These are phyloP conservation scores for Herpetomonas tarakana DNA, from an alignment of 208 protist genomes.

Conservation along the genomic window DNA sequence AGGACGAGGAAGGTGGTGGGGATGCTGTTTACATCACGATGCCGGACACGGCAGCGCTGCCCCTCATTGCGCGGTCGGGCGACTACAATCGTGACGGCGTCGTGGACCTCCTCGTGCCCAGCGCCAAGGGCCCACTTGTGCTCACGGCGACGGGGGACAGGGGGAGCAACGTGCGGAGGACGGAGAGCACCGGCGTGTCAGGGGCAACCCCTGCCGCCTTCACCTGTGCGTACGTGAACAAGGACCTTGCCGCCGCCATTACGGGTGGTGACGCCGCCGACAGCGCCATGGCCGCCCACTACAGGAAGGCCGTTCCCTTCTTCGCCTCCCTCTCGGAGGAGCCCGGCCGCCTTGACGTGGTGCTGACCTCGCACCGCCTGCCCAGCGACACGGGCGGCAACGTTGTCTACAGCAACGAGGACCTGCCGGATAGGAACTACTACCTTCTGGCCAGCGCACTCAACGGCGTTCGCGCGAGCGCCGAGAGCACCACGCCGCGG, in stretches of 20 bases:
- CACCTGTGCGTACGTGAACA: constrained; percentile 14
- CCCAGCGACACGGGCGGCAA: neutral
- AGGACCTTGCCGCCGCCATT: too few relatives aligned
- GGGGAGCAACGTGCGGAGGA: neutral
- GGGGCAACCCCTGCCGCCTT: too few relatives aligned
- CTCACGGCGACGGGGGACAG: constrained; percentile 18
- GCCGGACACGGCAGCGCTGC: constrained; percentile 18
- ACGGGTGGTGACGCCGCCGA: neutral
- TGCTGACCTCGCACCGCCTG: constrained; percentile 24
- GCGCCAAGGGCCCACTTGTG: constrained; percentile 51
- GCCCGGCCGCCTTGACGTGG: constrained; percentile 36
- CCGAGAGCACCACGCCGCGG: neutral
- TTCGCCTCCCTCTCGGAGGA: constrained; percentile 27
- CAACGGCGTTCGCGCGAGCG: constrained; percentile 16
- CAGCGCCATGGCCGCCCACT: constrained; percentile 3
- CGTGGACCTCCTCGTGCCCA: constrained; percentile 58
- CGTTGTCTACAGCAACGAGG: constrained; percentile 30
- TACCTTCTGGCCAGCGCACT: constrained; percentile 40
- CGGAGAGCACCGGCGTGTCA: too few relatives aligned
- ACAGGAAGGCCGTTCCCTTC: constrained; percentile 41
- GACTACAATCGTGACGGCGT: constrained; percentile 67
- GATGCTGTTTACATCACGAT: constrained; percentile 16
- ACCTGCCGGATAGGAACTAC: constrained; percentile 29
- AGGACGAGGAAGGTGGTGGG: neutral
- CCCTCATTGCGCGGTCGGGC: constrained; percentile 44